A percentile compares a stretch with the other conserved stretches of the same genome.
phyloP scores from a whole-genome alignment of 495 filamentous ascomycete species.

The Thermothielavioides terrestris region DNA sequence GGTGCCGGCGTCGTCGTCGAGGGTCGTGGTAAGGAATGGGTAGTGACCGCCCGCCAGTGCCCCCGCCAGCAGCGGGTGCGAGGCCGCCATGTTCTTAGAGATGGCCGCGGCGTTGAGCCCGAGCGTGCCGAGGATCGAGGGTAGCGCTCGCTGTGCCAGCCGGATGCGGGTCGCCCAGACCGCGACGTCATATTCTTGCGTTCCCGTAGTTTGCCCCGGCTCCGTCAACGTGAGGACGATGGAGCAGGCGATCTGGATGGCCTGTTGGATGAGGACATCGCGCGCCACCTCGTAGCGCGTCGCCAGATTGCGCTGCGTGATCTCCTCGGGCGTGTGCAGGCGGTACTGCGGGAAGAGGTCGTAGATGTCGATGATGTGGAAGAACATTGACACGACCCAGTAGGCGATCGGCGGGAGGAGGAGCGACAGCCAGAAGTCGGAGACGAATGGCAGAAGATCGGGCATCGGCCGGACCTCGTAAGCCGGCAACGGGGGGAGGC shows the following conservation, averaged over 20 bases:
- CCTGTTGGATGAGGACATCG: slow-evolving; percentile 81
- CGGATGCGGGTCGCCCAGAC: slow-evolving; percentile 72
- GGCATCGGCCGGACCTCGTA: slow-evolving; percentile 60
- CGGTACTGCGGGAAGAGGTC: slow-evolving; percentile 81
- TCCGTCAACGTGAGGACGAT: slow-evolving; percentile 55
- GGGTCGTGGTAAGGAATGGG: slow-evolving; percentile 43
- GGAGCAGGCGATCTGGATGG: slow-evolving; percentile 70
- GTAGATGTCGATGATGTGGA: slow-evolving; percentile 73
- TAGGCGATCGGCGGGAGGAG: slow-evolving; percentile 75
- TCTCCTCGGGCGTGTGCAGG: slow-evolving; percentile 84
- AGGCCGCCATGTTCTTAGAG: slow-evolving; percentile 46
- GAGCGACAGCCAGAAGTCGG: slow-evolving; percentile 68
- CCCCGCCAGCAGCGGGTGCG: slow-evolving; percentile 57
- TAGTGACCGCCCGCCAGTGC: slow-evolving; percentile 66
- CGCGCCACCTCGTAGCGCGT: slow-evolving; percentile 71
- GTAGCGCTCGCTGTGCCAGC: slow-evolving; percentile 59
- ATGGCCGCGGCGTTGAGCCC: slow-evolving; percentile 50
- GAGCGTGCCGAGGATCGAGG: slow-evolving; percentile 44
- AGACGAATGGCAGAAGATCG: slow-evolving; percentile 65
- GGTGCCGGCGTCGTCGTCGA: slow-evolving; percentile 35
- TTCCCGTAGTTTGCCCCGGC: slow-evolving; percentile 54
- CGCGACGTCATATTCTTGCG: slow-evolving; percentile 73
- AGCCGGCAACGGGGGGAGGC: slow-evolving; percentile 67
- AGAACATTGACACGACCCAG: slow-evolving; percentile 79
- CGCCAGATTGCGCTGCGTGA: slow-evolving; percentile 78